Percentiles rank a stretch among this genome's conserved stretches.
phyloP scores from a whole-genome alignment of 306 rosid genomes.

The Vigna unguiculata region DNA sequence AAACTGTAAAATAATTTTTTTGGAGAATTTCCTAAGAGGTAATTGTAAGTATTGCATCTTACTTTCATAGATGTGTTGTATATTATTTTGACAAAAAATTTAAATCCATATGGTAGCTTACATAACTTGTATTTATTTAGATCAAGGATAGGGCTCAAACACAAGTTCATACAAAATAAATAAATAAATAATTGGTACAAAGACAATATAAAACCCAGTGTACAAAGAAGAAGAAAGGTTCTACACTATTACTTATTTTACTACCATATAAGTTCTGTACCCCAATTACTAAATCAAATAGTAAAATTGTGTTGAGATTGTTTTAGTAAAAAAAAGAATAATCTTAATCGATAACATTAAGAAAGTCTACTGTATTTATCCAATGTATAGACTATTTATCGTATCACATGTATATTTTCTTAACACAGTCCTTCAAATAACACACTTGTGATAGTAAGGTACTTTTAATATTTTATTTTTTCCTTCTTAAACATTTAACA shows the following conservation, averaged over 20 bases:
- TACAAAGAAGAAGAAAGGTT: neutral
- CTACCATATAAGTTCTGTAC: neutral
- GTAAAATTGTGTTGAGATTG: neutral
- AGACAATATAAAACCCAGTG: neutral
- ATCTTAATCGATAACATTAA: neutral
- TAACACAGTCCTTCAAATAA: neutral
- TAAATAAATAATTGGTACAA: neutral
- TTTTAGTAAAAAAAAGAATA: neutral
- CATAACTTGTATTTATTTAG: neutral
- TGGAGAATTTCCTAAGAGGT: constrained; percentile 4
- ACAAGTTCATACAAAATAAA: neutral
- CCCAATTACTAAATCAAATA: neutral
- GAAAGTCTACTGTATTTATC: neutral
- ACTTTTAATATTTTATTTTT: neutral
- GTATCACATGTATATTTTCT: neutral
- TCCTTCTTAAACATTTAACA: neutral
- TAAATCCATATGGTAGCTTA: neutral
- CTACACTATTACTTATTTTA: neutral
- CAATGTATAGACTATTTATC: neutral
- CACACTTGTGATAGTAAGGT: neutral
- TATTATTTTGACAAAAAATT: neutral
- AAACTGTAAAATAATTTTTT: neutral
- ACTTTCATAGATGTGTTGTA: neutral
- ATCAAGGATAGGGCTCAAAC: neutral
- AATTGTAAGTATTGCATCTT: neutral